Evolutionary conservation across 164 flowering plant genomes (phyloP).

Genomic region (Macadamia tetraphylla): DNA sequence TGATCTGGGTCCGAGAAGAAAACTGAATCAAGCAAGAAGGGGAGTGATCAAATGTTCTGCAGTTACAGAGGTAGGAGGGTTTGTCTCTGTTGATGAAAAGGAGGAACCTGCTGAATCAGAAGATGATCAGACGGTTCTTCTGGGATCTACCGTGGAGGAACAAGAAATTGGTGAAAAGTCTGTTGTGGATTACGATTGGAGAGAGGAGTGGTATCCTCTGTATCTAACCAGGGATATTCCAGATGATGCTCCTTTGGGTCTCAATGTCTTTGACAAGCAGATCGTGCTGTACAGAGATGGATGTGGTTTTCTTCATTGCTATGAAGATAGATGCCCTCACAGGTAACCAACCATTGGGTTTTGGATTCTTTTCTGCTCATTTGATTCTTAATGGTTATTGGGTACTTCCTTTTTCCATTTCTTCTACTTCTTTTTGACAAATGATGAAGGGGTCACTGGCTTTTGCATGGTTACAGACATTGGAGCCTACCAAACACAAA

Average conservation of each 20-base stretch:
- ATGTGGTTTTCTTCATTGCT: conserved; percentile 55
- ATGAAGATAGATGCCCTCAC: conserved; percentile 87
- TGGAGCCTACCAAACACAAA: no score
- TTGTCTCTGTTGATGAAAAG: conserved; percentile 12
- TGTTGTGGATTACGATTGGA: conserved; percentile 74
- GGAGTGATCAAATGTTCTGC: conserved; percentile 19
- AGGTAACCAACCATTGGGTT: conserved; percentile 37
- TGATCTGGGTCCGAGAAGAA: conserved; percentile 1
- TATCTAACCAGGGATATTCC: conserved; percentile 73
- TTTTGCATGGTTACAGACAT: neutral
- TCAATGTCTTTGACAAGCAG: conserved; percentile 78
- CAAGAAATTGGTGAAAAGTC: conserved; percentile 28
- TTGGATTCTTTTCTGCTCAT: no score
- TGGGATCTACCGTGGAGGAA: conserved; percentile 25
- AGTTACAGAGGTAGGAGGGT: conserved; percentile 23
- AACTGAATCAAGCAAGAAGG: conserved; percentile 4
- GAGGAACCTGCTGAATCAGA: conserved; percentile 3
- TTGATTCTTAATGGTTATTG: neutral
- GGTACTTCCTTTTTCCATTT: neutral
- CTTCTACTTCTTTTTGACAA: neutral
- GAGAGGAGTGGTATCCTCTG: conserved; percentile 92
- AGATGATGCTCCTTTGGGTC: conserved; percentile 88
- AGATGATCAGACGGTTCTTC: conserved; percentile 27
- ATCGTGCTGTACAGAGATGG: conserved; percentile 76
- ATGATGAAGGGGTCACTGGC: conserved; percentile 3